phyloP scores from a whole-genome alignment of 441 rosid genomes.

The Euphorbia schlechtendalii region DNA sequence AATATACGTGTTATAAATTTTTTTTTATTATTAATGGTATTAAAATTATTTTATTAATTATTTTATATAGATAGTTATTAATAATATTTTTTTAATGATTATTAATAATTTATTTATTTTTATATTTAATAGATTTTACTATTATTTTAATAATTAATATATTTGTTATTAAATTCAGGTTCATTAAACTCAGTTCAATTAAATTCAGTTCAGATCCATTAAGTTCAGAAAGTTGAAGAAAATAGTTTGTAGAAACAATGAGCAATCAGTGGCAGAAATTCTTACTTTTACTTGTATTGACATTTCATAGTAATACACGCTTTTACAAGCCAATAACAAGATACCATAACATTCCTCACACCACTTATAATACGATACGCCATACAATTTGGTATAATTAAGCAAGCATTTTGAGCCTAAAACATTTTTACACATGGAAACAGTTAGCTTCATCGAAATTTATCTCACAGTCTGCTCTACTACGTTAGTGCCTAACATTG shows the following conservation, averaged over 20 bases:
- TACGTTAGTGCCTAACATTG: constrained; percentile 29
- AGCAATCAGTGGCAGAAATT: neutral
- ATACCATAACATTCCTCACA: constrained; percentile 10
- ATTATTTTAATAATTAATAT: too few relatives aligned
- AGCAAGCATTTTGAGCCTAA: constrained; percentile 25
- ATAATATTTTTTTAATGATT: too few relatives aligned
- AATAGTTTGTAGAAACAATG: neutral
- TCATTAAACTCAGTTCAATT: too few relatives aligned
- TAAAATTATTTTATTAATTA: too few relatives aligned
- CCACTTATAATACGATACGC: constrained; percentile 12
- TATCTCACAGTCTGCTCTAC: constrained; percentile 28
- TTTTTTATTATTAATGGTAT: too few relatives aligned
- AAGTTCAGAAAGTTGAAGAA: too few relatives aligned
- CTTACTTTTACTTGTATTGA: constrained; percentile 9
- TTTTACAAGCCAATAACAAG: constrained; percentile 15
- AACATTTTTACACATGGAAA: constrained; percentile 16
- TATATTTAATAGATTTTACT: too few relatives aligned
- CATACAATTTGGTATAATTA: constrained; percentile 9
- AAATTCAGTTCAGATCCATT: too few relatives aligned
- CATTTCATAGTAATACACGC: constrained; percentile 12
- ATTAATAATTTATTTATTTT: too few relatives aligned
- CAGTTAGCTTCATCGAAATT: constrained; percentile 19
- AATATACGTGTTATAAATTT: too few relatives aligned
- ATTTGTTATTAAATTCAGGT: too few relatives aligned
- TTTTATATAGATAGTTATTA: too few relatives aligned